Evolutionary conservation across 2,329 filamentous ascomycete species (phyloP).

Genomic region (Hypomyces rosellus): DNA sequence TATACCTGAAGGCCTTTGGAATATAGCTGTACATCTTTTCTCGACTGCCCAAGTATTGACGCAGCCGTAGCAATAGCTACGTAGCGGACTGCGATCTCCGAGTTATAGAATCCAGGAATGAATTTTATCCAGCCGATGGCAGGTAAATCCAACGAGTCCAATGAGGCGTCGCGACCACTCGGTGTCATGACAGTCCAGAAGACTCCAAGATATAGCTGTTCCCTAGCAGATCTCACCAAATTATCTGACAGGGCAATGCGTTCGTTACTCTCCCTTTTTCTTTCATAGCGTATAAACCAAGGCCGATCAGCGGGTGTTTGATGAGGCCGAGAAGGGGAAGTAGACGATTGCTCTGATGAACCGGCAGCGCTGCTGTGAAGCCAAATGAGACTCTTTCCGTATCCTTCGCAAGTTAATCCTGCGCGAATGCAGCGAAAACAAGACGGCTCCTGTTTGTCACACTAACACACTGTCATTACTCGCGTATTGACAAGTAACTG

Average conservation of each 20-base stretch:
- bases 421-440: constrained; percentile 3
- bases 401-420: constrained; percentile 1
- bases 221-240: constrained; percentile 1
- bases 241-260: not conserved
- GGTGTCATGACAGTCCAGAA: constrained; percentile 6
- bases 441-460: not conserved
- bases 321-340: not conserved
- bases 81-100: constrained; percentile 3
- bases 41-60: constrained; percentile 2
- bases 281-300: constrained; percentile 4
- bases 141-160: constrained; percentile 1
- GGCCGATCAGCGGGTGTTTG: not conserved
- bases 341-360: not conserved
- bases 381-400: constrained; percentile 3
- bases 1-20: constrained; percentile 5
- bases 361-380: not conserved
- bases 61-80: constrained; percentile 1
- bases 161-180: not conserved
- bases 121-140: constrained; percentile 3
- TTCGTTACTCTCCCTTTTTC: not conserved
- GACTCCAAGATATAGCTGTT: constrained; percentile 4
- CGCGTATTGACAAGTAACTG: not conserved
- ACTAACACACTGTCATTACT: not conserved
- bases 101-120: not conserved
- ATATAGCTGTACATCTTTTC: constrained; percentile 2